Base-by-base conservation (phyloP, 345 rosid species). In the Ricinus communis region DNA sequence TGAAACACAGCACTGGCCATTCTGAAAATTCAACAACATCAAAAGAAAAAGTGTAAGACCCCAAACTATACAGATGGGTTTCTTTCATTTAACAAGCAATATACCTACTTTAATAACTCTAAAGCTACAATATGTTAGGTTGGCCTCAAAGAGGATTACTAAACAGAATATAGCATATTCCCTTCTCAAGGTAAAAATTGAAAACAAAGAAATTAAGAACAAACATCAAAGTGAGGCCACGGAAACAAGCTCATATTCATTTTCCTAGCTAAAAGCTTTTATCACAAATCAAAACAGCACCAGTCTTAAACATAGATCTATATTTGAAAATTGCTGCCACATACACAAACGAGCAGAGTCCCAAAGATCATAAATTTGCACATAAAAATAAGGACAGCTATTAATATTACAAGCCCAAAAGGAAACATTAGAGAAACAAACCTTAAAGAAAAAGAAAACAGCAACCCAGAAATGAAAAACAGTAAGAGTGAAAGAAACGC, bases 1-100 rank as follows among this genome's bases (percentile, higher is more conserved):
- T 86, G 81, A 68, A 86, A 85, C 53, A 73, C 80, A 78, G 88
- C 77, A 66, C 79, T 76, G 51, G 89, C 87, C 96, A 92, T 92
- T 75, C 97, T 89, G 90, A 62, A 79, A 72, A 67, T 51, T 61
- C 38, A 54, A 71, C 19, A 15, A 67, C 43, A 63, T 22, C 14
- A 47, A 18, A 33, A 6, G 6, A 6, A 33, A 33, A 33, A 33
- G 6, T 33, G 38, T 6, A 33, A 33, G 6, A 2, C 6, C 4
- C 4, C 38, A 33, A 33, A 33, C 6, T 33, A 33, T 33, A 33
- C 38, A 33, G 6, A 33, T 33, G 38, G 38, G 6, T 2, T 33
- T 33, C 38, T 33, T 33, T 6, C 38, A 33, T 33, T 33, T 33
- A 33, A 33, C 38, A 33, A 33, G 38, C 38, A 33, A 33, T 6